Base-by-base conservation (phyloP, 768 basidiomycete species). In the Serendipita sp. region DNA sequence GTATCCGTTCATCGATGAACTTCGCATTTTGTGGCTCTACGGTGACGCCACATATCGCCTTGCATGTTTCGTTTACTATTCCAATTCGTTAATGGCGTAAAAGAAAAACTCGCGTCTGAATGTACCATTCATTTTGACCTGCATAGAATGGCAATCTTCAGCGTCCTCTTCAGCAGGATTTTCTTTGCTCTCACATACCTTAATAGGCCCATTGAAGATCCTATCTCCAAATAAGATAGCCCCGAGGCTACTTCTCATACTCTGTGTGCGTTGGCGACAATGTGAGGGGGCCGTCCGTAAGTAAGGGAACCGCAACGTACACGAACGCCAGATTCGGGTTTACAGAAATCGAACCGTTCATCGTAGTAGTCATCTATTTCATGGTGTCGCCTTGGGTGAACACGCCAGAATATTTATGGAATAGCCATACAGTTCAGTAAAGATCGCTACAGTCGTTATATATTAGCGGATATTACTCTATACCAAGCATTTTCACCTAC, bases 151-250 rank as follows among this genome's bases (percentile, higher is more conserved):
- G 29, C 33, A 27, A 33, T 11, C 29, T 29, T 29, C 23, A 37
- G 27, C 55, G 8, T 60, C n/a, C n/a, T n/a, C 16, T 33, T 31
- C 27, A 23, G 48, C n/a, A 8, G 8, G 36, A 60, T 11, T 36
- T 10, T 18, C 5, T 18, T 18, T 29, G 11, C n/a, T 1, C n/a
- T 23, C 29, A 76, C 85, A 63, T 66, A 91, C 88, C 68, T 93
- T 82, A 70, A 91, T 97, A 1, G 86, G 88, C 2, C 91, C 91
- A 70, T 86, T 84, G 73, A 92, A 90, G 69, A 98, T 91, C 67
- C 95, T 80, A 77, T 97, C 95, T 15, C 95, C 95, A 68, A 96
- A 96, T n/a, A 98, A 76, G 69, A 97, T 93, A 16, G 90, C 90
- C 3, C 95, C 95, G 31, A 97, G 76, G 33, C 55, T 60, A n/a